Base-by-base conservation (phyloP, 306 rosid species). In the Ceratonia siliqua region DNA sequence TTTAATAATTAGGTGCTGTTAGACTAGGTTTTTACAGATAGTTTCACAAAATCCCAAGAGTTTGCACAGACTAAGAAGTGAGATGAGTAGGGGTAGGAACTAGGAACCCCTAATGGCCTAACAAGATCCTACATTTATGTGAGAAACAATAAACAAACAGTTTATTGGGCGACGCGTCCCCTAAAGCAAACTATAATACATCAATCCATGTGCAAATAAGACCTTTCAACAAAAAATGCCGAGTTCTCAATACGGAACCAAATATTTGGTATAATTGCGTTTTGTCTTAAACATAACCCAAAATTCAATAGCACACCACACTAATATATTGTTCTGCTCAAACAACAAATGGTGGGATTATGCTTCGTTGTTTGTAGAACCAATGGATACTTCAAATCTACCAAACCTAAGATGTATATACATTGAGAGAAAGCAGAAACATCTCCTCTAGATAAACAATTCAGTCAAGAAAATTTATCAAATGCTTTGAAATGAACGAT, bases 41-140 rank as follows among this genome's bases (percentile, higher is more conserved):
- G 62, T 68, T 62, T 45, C 54, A 27, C 66, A 49, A 62, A 64
- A 67, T 32, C 77, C 76, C 2, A 72, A 49, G 75, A 76, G 80
- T 76, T 84, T 49, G 76, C 64, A 32, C 78, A 79, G 73, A 75
- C 11, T 68, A 33, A 54, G 50, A 15, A 45, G 27, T n/a, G 71
- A 24, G 72, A 68, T 59, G 42, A 79, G 14, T 67, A 70, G 80
- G 81, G 25, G 58, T 85, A 76, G 50, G 56, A 82, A 56, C 74
- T 17, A 15, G 7, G 28, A 1, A 59, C 11, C 71, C 88, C 62
- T 70, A 85, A 46, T 78, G 45, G 36, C 78, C 91, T 75, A 81
- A 70, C 88, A 82, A 82, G 82, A 84, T 80, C 91, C 86, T 80
- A 76, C 24, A 67, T 74, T 62, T 58, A 66, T 62, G 94, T 74